A percentile compares a stretch with the other conserved stretches of the same genome.
Conservation (phyloP, 108 stramenopile genomes). For the Cyclotella sp. region DNA sequence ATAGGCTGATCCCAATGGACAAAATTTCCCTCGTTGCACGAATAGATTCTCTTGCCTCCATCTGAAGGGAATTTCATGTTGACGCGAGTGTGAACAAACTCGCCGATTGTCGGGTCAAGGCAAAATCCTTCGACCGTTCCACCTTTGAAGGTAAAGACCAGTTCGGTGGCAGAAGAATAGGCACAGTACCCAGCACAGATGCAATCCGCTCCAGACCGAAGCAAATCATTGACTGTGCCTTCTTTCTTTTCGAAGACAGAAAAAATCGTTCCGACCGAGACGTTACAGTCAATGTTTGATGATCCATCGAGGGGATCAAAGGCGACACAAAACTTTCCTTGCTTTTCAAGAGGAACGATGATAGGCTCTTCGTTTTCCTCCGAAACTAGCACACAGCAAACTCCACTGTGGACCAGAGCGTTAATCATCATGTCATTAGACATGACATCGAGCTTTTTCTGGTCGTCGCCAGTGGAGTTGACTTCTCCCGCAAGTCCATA, state of each 20-base stretch:
- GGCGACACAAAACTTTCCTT: slow-evolving; percentile 96
- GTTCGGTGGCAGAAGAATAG: slow-evolving; percentile 89
- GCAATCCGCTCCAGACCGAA: slow-evolving; percentile 93
- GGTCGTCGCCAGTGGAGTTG: slow-evolving; percentile 98
- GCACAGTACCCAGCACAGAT: slow-evolving; percentile 96
- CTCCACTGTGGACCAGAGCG: slow-evolving; percentile 89
- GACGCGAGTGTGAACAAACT: slow-evolving; percentile 95
- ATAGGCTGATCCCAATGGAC: slow-evolving; percentile 94
- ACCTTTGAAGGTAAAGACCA: slow-evolving; percentile 94
- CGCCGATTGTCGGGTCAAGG: slow-evolving; percentile 97
- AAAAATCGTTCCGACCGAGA: slow-evolving; percentile 98
- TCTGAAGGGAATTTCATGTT: slow-evolving; percentile 91
- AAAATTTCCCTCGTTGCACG: slow-evolving; percentile 97
- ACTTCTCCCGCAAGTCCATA: slow-evolving; percentile 97
- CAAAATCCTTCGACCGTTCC: slow-evolving; percentile 95
- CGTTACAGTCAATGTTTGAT: slow-evolving; percentile 99
- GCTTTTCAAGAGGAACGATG: slow-evolving; percentile 84
- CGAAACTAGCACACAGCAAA: slow-evolving; percentile 95
- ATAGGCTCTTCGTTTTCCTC: slow-evolving; percentile 99
- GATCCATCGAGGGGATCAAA: slow-evolving; percentile 99
- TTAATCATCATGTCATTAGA: slow-evolving; percentile 99
- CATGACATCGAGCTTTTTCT: slow-evolving; percentile 99
- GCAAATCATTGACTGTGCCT: slow-evolving; percentile 89
- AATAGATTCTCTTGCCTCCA: slow-evolving; percentile 96
- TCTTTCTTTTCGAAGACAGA: slow-evolving; percentile 90